Evolutionary conservation across 176 grass and related monocot genomes (phyloP), one percentile per base, ranked within the genome.

Genomic region (Poa pratensis): DNA sequence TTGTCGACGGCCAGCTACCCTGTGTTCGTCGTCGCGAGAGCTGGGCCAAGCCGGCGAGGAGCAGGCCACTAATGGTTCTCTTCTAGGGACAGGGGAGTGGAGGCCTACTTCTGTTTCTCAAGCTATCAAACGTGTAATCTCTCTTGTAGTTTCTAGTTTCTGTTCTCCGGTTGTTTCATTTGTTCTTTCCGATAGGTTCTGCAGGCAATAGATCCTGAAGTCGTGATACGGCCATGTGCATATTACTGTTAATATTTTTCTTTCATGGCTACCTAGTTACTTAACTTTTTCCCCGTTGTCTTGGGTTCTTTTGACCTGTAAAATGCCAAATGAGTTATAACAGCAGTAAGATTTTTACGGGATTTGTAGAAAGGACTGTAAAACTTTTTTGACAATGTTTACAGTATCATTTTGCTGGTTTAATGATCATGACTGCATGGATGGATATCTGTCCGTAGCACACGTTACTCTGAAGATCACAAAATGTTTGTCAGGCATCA

Each of bases 1-100:
- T 78, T 84, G 48, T 82, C 93, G 0, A 39, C 72, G 37, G 28
- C 16, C 4, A 84, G 70, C 67, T 64, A 55, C 22, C 58, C 77
- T 20, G 60, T 81, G 64, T 80, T 94, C 49, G 74, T 34, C 34
- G 80, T 94, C 5, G 93, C 90, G 8, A 94, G 80, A 59, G 78
- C 85, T 0, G 93, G 93, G 62, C 93, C 93, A 3, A 94, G 93
- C 51, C 52, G 40, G 1, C 82, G 82, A 62, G 93, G 93, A 17
- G 49, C 84, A 1, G 93, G 93, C 2, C 93, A 94, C 72, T 94
- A 87, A 80, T 42, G 27, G 9, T 63, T 39, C 17, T 37, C 4
- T 16, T 37, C 4, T 16, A 64, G 64, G 14, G 11, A 6, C 4
- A 20, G 37, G 59, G 12, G 23, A 27, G 63, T 19, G 61, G 26